A percentile compares a stretch with the other conserved stretches of the same genome.
Evolutionary conservation across 306 rosid species (phyloP).

Genomic region (Benincasa hispida): DNA sequence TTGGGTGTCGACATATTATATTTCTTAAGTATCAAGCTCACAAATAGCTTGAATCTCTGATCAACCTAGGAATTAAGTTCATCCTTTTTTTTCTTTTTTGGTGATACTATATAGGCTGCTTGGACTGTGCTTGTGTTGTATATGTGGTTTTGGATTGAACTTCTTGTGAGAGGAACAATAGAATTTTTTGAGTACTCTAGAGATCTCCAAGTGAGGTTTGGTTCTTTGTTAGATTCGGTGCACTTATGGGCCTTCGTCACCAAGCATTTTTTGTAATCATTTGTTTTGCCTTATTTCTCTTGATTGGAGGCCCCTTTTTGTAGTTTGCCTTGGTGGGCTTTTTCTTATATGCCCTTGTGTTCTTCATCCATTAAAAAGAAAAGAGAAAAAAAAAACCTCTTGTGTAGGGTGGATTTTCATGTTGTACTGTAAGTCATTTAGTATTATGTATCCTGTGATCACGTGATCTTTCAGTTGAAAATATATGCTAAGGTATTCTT

Average conservation of each 20-base stretch:
- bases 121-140: not conserved
- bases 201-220: not conserved
- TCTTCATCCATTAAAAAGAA: not conserved
- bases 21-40: not conserved
- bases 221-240: not conserved
- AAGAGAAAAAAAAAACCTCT: not conserved
- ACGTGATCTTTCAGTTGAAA: not conserved
- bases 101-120: not conserved
- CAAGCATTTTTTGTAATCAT: not conserved
- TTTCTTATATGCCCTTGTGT: not conserved
- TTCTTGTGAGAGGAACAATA: not conserved
- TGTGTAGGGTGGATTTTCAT: not conserved
- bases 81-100: not conserved
- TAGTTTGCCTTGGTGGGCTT: not conserved
- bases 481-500: conserved; percentile 13
- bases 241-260: not conserved
- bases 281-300: not conserved
- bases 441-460: not conserved
- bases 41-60: not conserved
- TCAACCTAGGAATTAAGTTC: not conserved
- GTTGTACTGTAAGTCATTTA: not conserved
- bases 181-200: not conserved
- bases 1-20: not conserved
- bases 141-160: not conserved
- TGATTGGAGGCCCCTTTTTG: not conserved